Base-by-base conservation (phyloP, 306 rosid genomes). In the Sophora flavescens region DNA sequence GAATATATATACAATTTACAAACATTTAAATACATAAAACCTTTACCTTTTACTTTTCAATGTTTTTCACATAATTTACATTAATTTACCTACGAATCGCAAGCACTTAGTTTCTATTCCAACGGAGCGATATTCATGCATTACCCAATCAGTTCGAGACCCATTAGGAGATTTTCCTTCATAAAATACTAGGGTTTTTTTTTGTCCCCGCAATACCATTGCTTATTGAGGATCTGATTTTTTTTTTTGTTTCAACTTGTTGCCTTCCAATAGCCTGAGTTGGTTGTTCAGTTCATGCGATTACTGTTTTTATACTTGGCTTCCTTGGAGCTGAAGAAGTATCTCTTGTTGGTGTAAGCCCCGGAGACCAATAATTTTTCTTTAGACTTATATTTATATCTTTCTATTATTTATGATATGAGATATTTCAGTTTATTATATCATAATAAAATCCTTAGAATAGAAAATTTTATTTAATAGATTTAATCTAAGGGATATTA, bases 261-360 rank as follows among this genome's bases (percentile, higher is more conserved):
- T 35, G 89, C 82, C 42, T 93, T 93, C 97, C 98, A 93, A 67
- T 87, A 90, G 0, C 98, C 98, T 35, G 89, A 87, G 35, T 60
- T 78, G 1, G 96, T 89, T 54, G 80, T 83, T 70, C 93, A 63
- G 62, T 87, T 93, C 77, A 83, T 85, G 42, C 89, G 84, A 48
- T 80, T 86, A 6, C 90, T 84, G 50, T 84, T 89, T 56, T 81
- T 64, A 72, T 86, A 83, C 71, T 85, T 86, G 3, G 79, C 77
- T 79, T 87, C 93, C 85, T 89, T 89, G 5, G 66, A 59, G 83
- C 91, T 84, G 87, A 90, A 93, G 44, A 87, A 88, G 78, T 91
- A 88, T 79, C 73, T 91, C 57, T 89, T 1, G 22, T 22, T 22
- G 22, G 22, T 0, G 0, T 22, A 22, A 22, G 22, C 22, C 22